Evolutionary conservation across 768 basidiomycete genomes (phyloP), one percentile per base, ranked within the genome.

Genomic region (Hygrocybe coccinea): DNA sequence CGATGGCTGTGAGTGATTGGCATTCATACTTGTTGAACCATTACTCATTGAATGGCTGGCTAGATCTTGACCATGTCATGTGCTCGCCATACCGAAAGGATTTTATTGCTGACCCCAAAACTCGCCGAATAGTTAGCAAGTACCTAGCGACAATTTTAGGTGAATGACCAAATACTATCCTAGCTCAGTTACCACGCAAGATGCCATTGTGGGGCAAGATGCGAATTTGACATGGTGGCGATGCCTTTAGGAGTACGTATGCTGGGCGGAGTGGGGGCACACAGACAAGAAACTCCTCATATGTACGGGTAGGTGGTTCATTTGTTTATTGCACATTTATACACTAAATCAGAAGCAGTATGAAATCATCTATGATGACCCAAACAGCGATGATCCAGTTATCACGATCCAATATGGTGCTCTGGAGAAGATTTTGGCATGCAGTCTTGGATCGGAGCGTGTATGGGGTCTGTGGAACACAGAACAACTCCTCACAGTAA

Each of bases 381-480:
- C 21, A 15, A n/a, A n/a, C n/a, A 4, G 4, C 8, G 37, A 21
- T 22, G 5, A 5, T 5, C 2, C 10, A 2, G 17, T 59, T 0
- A 36, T 21, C 8, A 17, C 35, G 12, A 22, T 59, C 4, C 29
- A 24, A 24, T 63, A 59, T 21, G 60, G 62, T 4, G 41, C 21
- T 5, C 43, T 61, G 29, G 29, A 29, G 29, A 29, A 29, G 29
- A 29, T 29, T 8, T 8, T 29, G 1, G 54, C 44, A 1, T 63
- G 51, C 22, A 15, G 57, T 14, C 35, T 61, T 5, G 54, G 54
- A 0, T 2, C 12, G 0, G 33, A 50, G 11, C 24, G 43, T 10
- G 1, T 52, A 4, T 53, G 47, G 25, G 47, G 50, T 5, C 22
- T 61, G 3, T 34, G 48, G 1, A 52, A 49, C 4, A 14, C 25